A percentile compares a stretch with the other conserved stretches of the same genome.
Conservation (phyloP, 129 eudicot species). For the sunflower (Helianthus annuus) region HanXRQr2.0-SUNRISE NC_035448.2:173610601-173611100, state of each 20-base stretch:
- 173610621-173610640: not conserved
- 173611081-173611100: conserved; percentile 42
- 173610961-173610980: not conserved
- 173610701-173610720: not conserved
- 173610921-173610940: not conserved
- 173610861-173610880: conserved; percentile 21
- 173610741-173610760: not conserved
- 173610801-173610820: conserved; percentile 34
- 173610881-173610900: conserved; percentile 1
- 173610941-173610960: conserved; percentile 1
- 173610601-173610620: conserved; percentile 18
- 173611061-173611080: not conserved
- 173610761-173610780: not conserved
- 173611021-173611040: not conserved
- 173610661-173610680: not conserved
- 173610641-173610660: not conserved
- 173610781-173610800: conserved; percentile 2
- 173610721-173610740: not conserved
- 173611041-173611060: not conserved
- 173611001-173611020: not conserved
- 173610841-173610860: conserved; percentile 19
- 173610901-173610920: conserved; percentile 7
- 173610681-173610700: not conserved
- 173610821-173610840: conserved; percentile 38
- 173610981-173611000: not conserved